phyloP scores from a whole-genome alignment of 1,284 basidiomycete species.

The Meira miltonrushii region DNA sequence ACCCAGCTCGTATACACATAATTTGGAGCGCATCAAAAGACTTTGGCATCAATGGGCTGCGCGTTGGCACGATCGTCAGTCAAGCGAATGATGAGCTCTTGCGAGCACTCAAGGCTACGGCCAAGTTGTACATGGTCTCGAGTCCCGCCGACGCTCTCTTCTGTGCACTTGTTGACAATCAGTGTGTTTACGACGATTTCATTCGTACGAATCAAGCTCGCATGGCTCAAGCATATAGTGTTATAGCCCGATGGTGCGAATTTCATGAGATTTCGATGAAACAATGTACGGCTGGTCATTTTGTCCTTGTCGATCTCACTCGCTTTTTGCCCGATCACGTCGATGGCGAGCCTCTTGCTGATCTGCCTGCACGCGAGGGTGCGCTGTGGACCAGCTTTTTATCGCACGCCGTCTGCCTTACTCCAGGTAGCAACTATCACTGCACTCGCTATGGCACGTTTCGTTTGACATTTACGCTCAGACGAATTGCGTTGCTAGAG shows the following conservation, averaged over 20 bases:
- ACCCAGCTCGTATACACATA: constrained; percentile 21
- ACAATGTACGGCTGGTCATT: constrained; percentile 21
- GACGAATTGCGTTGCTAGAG: constrained; percentile 6
- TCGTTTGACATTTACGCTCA: constrained; percentile 14
- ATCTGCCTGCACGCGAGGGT: constrained; percentile 13
- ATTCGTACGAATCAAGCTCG: constrained; percentile 59
- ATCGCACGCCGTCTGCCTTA: constrained; percentile 8
- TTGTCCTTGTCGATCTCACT: constrained; percentile 69
- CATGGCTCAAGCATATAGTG: constrained; percentile 16
- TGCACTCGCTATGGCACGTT: constrained; percentile 14
- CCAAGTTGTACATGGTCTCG: constrained; percentile 35
- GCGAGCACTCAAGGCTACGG: constrained; percentile 26
- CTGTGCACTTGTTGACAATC: constrained; percentile 21
- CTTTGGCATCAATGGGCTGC: constrained; percentile 41
- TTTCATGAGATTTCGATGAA: constrained; percentile 16
- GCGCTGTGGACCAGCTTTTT: constrained; percentile 15
- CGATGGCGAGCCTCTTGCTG: neutral
- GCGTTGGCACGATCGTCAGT: constrained; percentile 30
- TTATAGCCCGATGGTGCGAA: constrained; percentile 13
- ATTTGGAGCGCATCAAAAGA: constrained; percentile 40
- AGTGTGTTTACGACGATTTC: constrained; percentile 33
- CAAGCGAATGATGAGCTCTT: constrained; percentile 35
- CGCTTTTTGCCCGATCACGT: constrained; percentile 66
- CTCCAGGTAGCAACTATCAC: constrained; percentile 15
- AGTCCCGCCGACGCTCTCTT: constrained; percentile 59